Base-by-base conservation (phyloP, 306 rosid species). In the Begonia masoniana region DNA sequence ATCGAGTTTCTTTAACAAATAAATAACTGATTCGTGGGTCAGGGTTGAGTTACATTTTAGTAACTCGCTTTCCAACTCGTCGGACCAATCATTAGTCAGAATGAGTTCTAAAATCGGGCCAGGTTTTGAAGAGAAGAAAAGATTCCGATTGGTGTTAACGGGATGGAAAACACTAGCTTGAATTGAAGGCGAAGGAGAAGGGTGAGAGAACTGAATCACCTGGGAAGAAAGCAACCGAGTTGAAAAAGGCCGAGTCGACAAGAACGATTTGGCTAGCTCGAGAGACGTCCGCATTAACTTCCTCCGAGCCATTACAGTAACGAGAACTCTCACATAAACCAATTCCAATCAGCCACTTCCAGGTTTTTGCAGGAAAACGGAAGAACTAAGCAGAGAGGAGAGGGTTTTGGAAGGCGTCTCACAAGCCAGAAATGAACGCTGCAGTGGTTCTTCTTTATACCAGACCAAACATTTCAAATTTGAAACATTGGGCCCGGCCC, bases 21-120 rank as follows among this genome's bases (percentile, higher is more conserved):
- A 85, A 50, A 85, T 26, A 26, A 69, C 82, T 14, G 80, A 69
- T 68, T 77, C 97, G 58, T 83, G 96, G 71, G 87, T 63, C 65
- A 80, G 55, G 0, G 65, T 42, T 0, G 76, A 74, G 57, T 43
- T 26, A 10, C 69, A 59, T 50, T 73, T 69, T 21, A 66, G 75
- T 26, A 91, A 71, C 68, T 78, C 82, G 21, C 9, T 10, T 67
- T 78, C 84, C 48, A 85, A 55, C 63, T 42, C 80, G 16, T 76
- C 59, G 15, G 96, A 91, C 96, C 97, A 91, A 54, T 76, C 73
- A 46, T 72, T 71, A 57, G 79, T 54, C 46, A 63, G 35, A 62
- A 83, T 50, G 61, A 83, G 81, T 23, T 83, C 79, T 35, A 73
- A 53, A 39, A 75, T 66, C 54, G 94, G 76, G 69, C 57, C 56